Evolutionary conservation across 495 filamentous ascomycete genomes (phyloP).

Genomic region (Tuber melanosporum): DNA sequence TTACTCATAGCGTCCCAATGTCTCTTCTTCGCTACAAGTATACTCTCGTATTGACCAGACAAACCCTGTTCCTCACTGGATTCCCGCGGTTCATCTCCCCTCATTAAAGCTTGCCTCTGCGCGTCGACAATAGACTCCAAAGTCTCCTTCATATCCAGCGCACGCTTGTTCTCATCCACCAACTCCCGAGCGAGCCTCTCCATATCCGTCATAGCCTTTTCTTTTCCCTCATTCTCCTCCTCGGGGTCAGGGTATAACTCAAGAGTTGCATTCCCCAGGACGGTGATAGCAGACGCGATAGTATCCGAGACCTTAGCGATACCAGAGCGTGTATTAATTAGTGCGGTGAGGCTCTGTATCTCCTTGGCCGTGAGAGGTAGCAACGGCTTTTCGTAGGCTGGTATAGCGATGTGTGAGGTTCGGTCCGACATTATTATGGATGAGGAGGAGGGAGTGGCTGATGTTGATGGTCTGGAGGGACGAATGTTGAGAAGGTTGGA

Average conservation of each 20-base stretch:
- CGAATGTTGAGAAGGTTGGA: slow-evolving; percentile 1
- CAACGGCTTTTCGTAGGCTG: slow-evolving; percentile 33
- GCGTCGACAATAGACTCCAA: neutral
- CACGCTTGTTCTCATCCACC: slow-evolving; percentile 16
- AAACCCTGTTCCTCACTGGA: slow-evolving; percentile 12
- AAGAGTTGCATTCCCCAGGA: slow-evolving; percentile 9
- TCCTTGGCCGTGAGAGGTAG: slow-evolving; percentile 23
- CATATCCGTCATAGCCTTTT: slow-evolving; percentile 26
- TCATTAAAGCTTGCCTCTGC: slow-evolving; percentile 4
- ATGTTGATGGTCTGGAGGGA: neutral
- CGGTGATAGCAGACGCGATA: slow-evolving; percentile 4
- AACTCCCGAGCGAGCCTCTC: slow-evolving; percentile 17
- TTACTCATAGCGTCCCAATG: slow-evolving; percentile 17
- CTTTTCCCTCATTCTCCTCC: slow-evolving; percentile 15
- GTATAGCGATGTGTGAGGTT: slow-evolving; percentile 1
- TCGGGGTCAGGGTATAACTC: slow-evolving; percentile 27
- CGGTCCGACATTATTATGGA: neutral
- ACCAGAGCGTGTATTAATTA: slow-evolving; percentile 18
- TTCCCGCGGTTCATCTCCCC: slow-evolving; percentile 7
- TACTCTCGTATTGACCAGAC: slow-evolving; percentile 4
- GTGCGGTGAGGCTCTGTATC: slow-evolving; percentile 1
- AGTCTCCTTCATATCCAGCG: slow-evolving; percentile 6
- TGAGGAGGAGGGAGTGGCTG: neutral
- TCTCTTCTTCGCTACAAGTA: neutral
- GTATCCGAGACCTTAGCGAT: slow-evolving; percentile 16